Percentiles rank a stretch among this genome's conserved stretches.
Conservation (phyloP, 2,329 filamentous ascomycete species). For the Coniochaeta prunicola region DNA sequence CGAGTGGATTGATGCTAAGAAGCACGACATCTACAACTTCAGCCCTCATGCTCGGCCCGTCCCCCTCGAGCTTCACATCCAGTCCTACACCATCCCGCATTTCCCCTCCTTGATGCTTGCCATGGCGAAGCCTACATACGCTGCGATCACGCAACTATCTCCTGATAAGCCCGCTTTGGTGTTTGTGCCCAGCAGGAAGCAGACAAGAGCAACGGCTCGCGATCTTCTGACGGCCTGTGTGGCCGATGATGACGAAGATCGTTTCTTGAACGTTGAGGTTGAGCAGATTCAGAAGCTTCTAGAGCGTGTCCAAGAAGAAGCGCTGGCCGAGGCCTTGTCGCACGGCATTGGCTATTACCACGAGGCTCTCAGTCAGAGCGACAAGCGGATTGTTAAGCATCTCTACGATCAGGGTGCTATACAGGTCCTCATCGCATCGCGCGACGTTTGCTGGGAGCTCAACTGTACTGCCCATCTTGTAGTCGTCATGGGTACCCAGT, state of each 20-base stretch:
- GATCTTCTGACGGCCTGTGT: slow-evolving; percentile 84
- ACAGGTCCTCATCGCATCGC: slow-evolving; percentile 67
- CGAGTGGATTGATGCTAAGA: slow-evolving; percentile 96
- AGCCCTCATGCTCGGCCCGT: slow-evolving; percentile 85
- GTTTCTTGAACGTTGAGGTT: slow-evolving; percentile 80
- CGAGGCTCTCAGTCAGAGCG: slow-evolving; percentile 79
- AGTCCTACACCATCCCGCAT: slow-evolving; percentile 92
- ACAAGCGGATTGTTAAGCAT: slow-evolving; percentile 90
- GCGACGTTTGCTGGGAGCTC: slow-evolving; percentile 95
- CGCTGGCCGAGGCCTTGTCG: slow-evolving; percentile 79
- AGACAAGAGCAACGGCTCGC: slow-evolving; percentile 77
- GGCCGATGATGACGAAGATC: slow-evolving; percentile 84
- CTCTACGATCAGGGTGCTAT: slow-evolving; percentile 85
- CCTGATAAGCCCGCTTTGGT: slow-evolving; percentile 83
- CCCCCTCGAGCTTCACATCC: slow-evolving; percentile 86
- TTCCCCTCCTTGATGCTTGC: slow-evolving; percentile 98
- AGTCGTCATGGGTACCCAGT: slow-evolving; percentile 95
- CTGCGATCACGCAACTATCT: slow-evolving; percentile 81
- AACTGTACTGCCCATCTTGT: slow-evolving; percentile 84
- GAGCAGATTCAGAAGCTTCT: slow-evolving; percentile 79
- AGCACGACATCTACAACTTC: slow-evolving; percentile 99
- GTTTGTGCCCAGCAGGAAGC: slow-evolving; percentile 90
- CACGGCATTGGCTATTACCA: slow-evolving; percentile 98
- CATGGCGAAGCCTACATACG: slow-evolving; percentile 92
- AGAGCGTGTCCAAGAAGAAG: slow-evolving; percentile 75